A percentile compares a stretch with the other conserved stretches of the same genome.
These are phyloP conservation scores for Saccharomycopsis olivae DNA, from an alignment of 805 yeast species.

Conservation along the genomic window DNA sequence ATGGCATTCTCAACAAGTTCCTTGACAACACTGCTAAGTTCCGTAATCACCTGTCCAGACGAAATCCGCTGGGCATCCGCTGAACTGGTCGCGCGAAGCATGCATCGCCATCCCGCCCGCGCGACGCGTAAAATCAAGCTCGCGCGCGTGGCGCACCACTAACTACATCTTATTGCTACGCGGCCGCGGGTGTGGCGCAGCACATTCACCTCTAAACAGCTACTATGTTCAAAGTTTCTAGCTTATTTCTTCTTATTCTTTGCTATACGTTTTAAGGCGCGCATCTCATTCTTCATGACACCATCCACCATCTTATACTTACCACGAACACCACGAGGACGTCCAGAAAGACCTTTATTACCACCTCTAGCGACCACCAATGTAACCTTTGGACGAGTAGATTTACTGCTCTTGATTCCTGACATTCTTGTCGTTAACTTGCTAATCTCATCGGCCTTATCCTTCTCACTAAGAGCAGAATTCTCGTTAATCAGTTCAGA, in stretches of 20 bases:
- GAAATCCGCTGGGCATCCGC: conserved; percentile 59
- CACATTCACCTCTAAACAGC: too few species aligned
- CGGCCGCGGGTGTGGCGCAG: too few species aligned
- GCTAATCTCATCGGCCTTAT: conserved; percentile 88
- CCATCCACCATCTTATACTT: conserved; percentile 99
- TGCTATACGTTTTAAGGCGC: conserved; percentile 83
- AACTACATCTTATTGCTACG: too few species aligned
- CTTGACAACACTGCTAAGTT: conserved; percentile 65
- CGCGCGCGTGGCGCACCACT: too few species aligned
- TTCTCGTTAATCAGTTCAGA: conserved; percentile 87
- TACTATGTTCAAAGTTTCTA: too few species aligned
- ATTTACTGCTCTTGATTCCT: conserved; percentile 9
- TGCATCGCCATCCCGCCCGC: background rate
- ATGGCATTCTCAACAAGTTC: conserved; percentile 81
- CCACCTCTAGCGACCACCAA: conserved; percentile 80
- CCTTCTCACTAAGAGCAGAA: conserved; percentile 76
- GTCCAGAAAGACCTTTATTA: conserved; percentile 80
- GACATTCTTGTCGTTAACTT: conserved; percentile 73
- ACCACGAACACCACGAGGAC: conserved; percentile 96
- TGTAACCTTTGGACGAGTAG: conserved; percentile 69
- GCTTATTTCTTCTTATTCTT: conserved; percentile 69
- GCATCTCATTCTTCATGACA: conserved; percentile 90
- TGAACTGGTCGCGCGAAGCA: background rate
- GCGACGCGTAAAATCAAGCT: background rate
- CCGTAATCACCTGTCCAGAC: conserved; percentile 88